Evolutionary conservation across 768 basidiomycete species (phyloP).

Genomic region (Naganishia vishniacii): DNA sequence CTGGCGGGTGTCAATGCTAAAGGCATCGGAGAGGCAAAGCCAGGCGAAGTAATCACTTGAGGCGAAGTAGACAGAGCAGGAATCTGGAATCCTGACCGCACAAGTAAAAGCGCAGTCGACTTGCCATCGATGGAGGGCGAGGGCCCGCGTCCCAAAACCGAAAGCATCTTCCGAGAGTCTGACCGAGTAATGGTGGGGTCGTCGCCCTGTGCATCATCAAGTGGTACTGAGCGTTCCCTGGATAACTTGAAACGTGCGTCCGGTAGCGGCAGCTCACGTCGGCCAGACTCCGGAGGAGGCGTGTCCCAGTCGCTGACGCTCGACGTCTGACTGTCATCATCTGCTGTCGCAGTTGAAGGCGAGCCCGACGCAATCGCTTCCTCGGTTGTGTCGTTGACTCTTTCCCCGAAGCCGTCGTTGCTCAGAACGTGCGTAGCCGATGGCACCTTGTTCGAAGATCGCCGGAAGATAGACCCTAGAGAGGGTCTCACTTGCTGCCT

Average conservation of each 20-base stretch:
- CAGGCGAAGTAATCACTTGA: not conserved
- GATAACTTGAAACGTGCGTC: no score
- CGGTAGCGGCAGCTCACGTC: not conserved
- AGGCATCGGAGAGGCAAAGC: not conserved
- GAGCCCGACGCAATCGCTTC: not conserved
- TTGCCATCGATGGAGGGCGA: constrained; percentile 3
- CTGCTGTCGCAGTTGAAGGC: not conserved
- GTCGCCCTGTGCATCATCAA: not conserved
- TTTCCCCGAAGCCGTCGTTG: not conserved
- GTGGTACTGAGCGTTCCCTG: not conserved
- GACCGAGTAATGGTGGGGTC: constrained; percentile 19
- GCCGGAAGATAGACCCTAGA: constrained; percentile 11
- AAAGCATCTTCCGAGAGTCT: constrained; percentile 20
- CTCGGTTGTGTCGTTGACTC: not conserved
- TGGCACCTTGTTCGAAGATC: constrained; percentile 3
- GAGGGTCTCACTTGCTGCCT: constrained; percentile 10
- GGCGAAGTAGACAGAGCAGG: not conserved
- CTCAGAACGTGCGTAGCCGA: not conserved
- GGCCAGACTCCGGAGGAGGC: not conserved
- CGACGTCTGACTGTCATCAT: constrained; percentile 1
- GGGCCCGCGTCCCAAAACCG: constrained; percentile 6
- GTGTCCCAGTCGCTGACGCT: constrained; percentile 23
- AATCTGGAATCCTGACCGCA: not conserved
- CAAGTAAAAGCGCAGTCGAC: not conserved
- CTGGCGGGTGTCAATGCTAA: constrained; percentile 4